phyloP scores from a whole-genome alignment of 768 basidiomycete genomes.

The Pilatotrama ljubarskyi region DNA sequence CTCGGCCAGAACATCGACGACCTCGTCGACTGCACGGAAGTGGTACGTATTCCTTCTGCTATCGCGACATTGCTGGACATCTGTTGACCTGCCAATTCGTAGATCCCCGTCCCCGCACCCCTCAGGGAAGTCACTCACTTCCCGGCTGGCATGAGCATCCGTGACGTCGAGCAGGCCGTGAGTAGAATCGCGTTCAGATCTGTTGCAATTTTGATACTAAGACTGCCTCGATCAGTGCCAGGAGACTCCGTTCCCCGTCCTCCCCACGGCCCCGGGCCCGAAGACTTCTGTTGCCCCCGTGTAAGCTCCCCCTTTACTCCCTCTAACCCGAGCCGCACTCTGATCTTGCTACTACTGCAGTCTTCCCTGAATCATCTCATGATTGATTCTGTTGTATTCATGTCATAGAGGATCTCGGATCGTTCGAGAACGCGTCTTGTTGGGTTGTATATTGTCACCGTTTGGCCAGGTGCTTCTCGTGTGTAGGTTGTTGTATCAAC shows the following conservation, averaged over 20 bases:
- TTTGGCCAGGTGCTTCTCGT: too few relatives aligned
- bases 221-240: slow-evolving; percentile 12
- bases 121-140: slow-evolving; percentile 17
- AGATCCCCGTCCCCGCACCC: slow-evolving; percentile 11
- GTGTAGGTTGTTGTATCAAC: too few relatives aligned
- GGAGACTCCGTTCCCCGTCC: slow-evolving; percentile 20
- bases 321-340: not conserved
- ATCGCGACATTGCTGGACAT: not conserved
- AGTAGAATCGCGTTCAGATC: not conserved
- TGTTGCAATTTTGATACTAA: not conserved
- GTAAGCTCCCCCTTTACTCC: not conserved
- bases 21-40: slow-evolving; percentile 17
- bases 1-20: slow-evolving; percentile 7
- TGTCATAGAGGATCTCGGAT: too few relatives aligned
- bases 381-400: too few relatives aligned
- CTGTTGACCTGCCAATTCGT: not conserved
- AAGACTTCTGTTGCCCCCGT: slow-evolving; percentile 21
- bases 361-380: not conserved
- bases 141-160: slow-evolving; percentile 24
- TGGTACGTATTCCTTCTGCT: not conserved
- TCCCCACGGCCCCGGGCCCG: slow-evolving; percentile 22
- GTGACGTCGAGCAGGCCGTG: slow-evolving; percentile 28
- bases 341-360: not conserved
- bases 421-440: too few relatives aligned
- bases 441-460: too few relatives aligned